Conservation (phyloP, 495 filamentous ascomycete genomes). For the Talaromyces ruber region DNA sequence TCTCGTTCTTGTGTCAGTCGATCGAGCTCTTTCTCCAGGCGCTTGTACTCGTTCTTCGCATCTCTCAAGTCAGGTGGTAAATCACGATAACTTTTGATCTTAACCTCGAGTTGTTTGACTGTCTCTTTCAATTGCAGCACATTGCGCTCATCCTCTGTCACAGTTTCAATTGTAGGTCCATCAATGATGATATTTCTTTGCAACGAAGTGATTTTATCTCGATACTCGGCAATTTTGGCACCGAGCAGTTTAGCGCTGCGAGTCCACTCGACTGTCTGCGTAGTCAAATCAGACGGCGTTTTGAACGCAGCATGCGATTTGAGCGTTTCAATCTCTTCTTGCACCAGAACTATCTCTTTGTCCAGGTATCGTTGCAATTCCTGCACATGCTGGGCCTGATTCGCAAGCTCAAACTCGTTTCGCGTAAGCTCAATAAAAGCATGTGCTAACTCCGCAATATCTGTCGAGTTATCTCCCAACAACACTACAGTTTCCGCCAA, state of each 20-base stretch:
- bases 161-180: constrained; percentile 39
- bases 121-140: constrained; percentile 20
- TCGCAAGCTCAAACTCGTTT: constrained; percentile 29
- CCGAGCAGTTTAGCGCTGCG: constrained; percentile 49
- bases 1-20: constrained; percentile 52
- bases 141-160: constrained; percentile 40
- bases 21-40: constrained; percentile 50
- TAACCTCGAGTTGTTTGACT: constrained; percentile 43
- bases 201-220: constrained; percentile 36
- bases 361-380: constrained; percentile 38
- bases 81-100: constrained; percentile 52
- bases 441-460: constrained; percentile 25
- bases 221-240: constrained; percentile 51
- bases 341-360: constrained; percentile 28
- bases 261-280: constrained; percentile 54
- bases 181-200: constrained; percentile 21
- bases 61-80: constrained; percentile 60
- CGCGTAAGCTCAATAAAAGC: constrained; percentile 34
- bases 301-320: constrained; percentile 40
- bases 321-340: constrained; percentile 27
- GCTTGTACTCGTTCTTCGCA: constrained; percentile 57
- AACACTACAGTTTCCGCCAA: constrained; percentile 25
- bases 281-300: constrained; percentile 39
- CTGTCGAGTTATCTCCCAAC: constrained; percentile 25
- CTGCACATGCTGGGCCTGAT: constrained; percentile 48